A percentile compares a stretch with the other conserved stretches of the same genome.
These are phyloP conservation scores for Gossypium gossypioides DNA, from an alignment of 441 rosid genomes.

Conservation along the genomic window DNA sequence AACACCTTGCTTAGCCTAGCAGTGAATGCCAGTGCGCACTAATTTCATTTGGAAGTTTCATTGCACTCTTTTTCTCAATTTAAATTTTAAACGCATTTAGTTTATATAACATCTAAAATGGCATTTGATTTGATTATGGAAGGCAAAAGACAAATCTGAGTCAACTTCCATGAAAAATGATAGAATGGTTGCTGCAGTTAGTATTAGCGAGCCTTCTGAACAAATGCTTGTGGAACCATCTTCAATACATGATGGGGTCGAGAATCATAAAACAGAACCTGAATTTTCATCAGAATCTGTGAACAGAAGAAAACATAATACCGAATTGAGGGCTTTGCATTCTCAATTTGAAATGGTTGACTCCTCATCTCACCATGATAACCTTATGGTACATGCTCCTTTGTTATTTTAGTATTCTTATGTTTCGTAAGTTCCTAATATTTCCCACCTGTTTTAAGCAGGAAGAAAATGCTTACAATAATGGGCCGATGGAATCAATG, in stretches of 20 bases:
- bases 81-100: not conserved
- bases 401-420: conserved; percentile 7
- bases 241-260: conserved; percentile 16
- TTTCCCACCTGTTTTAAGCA: conserved; percentile 22
- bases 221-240: conserved; percentile 19
- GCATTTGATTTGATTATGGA: conserved; percentile 18
- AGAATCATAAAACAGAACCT: conserved; percentile 22
- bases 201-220: conserved; percentile 11
- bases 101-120: conserved; percentile 12
- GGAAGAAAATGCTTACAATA: conserved; percentile 17
- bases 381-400: conserved; percentile 26
- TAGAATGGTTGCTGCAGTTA: conserved; percentile 12
- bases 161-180: conserved; percentile 19
- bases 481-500: conserved; percentile 17
- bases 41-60: not conserved
- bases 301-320: conserved; percentile 18
- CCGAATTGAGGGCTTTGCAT: conserved; percentile 14
- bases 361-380: conserved; percentile 27
- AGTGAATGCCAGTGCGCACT: not conserved
- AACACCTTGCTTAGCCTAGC: conserved; percentile 1
- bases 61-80: not conserved
- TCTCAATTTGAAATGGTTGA: conserved; percentile 17
- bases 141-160: conserved; percentile 39
- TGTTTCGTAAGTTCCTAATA: conserved; percentile 1
- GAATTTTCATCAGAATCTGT: conserved; percentile 21